Conservation (phyloP, 345 rosid species). For the Moringa oleifera region DNA sequence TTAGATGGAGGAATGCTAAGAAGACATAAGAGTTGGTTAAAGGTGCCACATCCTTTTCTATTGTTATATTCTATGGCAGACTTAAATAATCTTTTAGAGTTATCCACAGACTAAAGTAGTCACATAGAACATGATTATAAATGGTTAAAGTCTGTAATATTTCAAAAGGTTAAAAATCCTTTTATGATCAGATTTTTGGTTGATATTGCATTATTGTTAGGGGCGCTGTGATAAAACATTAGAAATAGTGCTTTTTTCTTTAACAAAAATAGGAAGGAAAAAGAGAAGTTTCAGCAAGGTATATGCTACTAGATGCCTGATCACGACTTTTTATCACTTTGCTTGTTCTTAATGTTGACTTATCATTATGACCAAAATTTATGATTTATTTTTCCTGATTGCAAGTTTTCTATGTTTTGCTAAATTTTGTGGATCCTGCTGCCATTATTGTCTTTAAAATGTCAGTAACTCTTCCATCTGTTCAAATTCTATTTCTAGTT, state of each 20-base stretch:
- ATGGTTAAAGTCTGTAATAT: not conserved
- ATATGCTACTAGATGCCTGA: not conserved
- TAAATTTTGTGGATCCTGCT: not conserved
- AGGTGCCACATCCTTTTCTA: slow-evolving; percentile 32
- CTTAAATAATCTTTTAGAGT: not conserved
- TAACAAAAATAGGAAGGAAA: too few species aligned
- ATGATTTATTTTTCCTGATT: not conserved
- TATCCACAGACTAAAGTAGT: too few species aligned
- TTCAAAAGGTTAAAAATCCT: too few species aligned
- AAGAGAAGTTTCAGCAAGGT: too few species aligned
- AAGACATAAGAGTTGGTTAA: slow-evolving; percentile 91
- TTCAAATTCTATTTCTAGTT: not conserved
- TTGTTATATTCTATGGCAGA: not conserved
- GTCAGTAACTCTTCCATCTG: not conserved
- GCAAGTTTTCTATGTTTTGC: not conserved
- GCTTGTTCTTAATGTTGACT: too few species aligned
- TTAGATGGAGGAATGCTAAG: slow-evolving; percentile 77
- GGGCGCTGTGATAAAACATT: too few species aligned
- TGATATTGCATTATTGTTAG: too few species aligned
- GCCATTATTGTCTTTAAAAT: not conserved
- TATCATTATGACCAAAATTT: too few species aligned
- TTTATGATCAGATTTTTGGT: too few species aligned
- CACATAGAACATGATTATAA: too few species aligned
- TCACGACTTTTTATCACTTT: too few species aligned
- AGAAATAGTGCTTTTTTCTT: too few species aligned